Evolutionary conservation across 1,139 yeast genomes (phyloP), one percentile per base, ranked within the genome.

Genomic region (Zygosaccharomyces pseudobailii): DNA sequence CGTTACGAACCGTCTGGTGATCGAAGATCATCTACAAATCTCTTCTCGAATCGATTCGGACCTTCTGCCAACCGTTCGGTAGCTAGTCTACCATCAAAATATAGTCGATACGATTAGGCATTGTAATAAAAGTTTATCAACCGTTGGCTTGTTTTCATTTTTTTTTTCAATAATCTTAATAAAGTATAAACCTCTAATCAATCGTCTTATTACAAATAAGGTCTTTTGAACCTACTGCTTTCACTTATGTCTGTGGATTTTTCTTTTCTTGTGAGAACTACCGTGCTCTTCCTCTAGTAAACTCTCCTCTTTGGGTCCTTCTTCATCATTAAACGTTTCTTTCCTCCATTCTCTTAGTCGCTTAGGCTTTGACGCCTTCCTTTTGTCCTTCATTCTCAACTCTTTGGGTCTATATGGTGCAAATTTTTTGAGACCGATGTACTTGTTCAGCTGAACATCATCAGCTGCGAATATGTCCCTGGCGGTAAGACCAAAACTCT

Each of bases 391-490:
- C 57, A 76, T 70, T 55, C 82, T 75, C 57, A 78, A 74, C 50
- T 87, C 95, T 53, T 78, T 78, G 22, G 89, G 80, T 64, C 97
- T 79, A 66, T 87, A 94, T 24, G 97, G 92, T 0, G 97, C 97
- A 58, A 92, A 81, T 66, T 90, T 90, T 72, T 92, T 92, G 57
- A 94, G 72, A 10, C 97, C 95, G 52, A 88, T 84, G 61, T 74
- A 89, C 48, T 80, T 82, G 67, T 92, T 92, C 66, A 94, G 75
- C 46, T 85, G 87, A 52, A 78, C 75, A 64, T 94, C 98, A 61
- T 87, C 94, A 7, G 98, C 99, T 50, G 87, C 70, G 46, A 94
- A 72, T 44, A 94, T 92, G 60, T 94, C 99, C 52, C 95, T 76
- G 0, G 94, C 78, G 0, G 88, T 76, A 47, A 94, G 75, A 7